Evolutionary conservation across 2,329 filamentous ascomycete species (phyloP), one percentile per base, ranked within the genome.

Genomic region (Neofusicoccum kwambonambiense): DNA sequence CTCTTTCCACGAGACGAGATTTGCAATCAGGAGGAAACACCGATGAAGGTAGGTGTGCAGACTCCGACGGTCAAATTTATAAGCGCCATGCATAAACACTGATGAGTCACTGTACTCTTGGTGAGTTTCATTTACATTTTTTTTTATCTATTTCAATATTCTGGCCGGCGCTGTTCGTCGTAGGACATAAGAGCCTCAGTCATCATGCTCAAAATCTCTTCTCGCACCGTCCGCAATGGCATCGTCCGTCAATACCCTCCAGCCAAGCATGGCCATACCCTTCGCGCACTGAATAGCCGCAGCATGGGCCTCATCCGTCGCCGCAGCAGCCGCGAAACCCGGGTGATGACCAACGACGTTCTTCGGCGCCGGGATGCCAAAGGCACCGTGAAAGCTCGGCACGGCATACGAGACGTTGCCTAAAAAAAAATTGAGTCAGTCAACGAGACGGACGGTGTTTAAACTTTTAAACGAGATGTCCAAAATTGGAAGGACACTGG

Each of bases 331-430:
- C 0, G 82, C 76, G 69, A 85, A 85, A 3, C 73, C 69, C 7
- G 78, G 76, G 37, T 75, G 77, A 65, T 82, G 80, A 0, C 74
- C 72, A 2, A 74, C 76, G 27, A 78, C 77, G 12, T 77, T 74
- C 0, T 74, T 62, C 1, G 65, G 68, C 1, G 77, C 74, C 0
- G 79, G 75, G 39, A 85, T 81, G 1, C 72, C 75, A 65, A 85
- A 84, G 37, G 77, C 79, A 3, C 80, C 79, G 67, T 85, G 83
- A 57, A 85, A 79, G 4, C 77, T 78, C 1, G 83, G 83, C 1
- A 81, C 73, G 1, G 77, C 66, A 58, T 84, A 81, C 12, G 78
- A 80, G 9, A 85, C 81, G 62, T 85, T 84, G 34, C 57, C 57
- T 61, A n/a, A 4, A 45, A 9, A 9, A 1, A 37, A 13, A n/a